Base-by-base conservation (phyloP, 1,284 basidiomycete species). In the Tilletia walkeri region DNA sequence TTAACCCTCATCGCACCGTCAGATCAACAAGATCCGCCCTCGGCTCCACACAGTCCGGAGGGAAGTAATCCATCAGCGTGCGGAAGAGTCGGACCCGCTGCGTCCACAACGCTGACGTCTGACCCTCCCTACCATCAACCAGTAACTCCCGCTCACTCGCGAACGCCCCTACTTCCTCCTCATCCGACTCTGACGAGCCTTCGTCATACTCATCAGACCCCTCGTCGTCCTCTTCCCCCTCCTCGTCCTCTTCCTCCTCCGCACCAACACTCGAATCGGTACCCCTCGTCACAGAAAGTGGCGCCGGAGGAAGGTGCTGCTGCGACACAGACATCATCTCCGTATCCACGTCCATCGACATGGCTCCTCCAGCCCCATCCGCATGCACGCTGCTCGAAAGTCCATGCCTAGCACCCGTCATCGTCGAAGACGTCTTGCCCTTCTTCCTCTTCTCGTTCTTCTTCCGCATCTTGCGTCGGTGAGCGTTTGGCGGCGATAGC, bases 1-100 rank as follows among this genome's bases (percentile, higher is more conserved):
- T 30, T 2, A 30, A 45, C 14, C 41, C 41, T 45, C 41, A 61
- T 7, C 56, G 36, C 36, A 36, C 7, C 20, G 36, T 30, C 9
- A 61, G 56, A 38, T 80, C 76, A 9, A 77, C 73, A 39, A 84
- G 63, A 20, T 82, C 76, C 30, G 76, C 79, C 45, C 72, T 70
- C 6, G 83, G 84, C 74, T 84, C 80, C 30, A 76, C 69, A 30
- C 76, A 68, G 24, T 75, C 70, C 0, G 71, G 75, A 1, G 83
- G 81, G 41, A 84, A 79, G 68, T 83, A 84, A 47, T 73, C 75
- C 20, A 79, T 67, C 48, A 84, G 65, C 67, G 75, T 70, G 49
- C 81, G 77, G 63, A 79, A 84, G 67, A 84, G 72, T 24, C 47
- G 38, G 14, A 73, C 78, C 20, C 84, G 68, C 30, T 77, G 75